These are phyloP conservation scores for Westerdykella ornata DNA, from an alignment of 2,329 filamentous ascomycete species.

Conservation along the genomic window DNA sequence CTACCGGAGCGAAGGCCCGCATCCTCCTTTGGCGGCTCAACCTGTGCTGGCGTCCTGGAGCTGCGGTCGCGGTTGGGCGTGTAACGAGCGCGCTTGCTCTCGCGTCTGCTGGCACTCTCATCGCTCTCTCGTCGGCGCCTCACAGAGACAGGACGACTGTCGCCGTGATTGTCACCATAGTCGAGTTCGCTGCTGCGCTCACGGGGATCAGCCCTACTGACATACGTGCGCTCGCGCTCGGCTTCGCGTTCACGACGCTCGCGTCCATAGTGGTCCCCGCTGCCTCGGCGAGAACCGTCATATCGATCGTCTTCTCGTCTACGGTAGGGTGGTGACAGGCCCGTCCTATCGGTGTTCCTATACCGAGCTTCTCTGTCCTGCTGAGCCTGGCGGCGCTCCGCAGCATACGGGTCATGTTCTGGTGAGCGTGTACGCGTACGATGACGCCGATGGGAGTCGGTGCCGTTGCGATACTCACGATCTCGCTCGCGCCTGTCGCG, in stretches of 20 bases:
- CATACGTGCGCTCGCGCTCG: conserved; percentile 81
- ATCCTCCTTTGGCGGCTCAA: conserved; percentile 45
- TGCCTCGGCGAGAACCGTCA: conserved; percentile 53
- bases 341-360: conserved; percentile 68
- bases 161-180: conserved; percentile 72
- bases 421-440: conserved; percentile 72
- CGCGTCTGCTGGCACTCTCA: conserved; percentile 39
- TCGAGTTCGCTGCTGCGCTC: conserved; percentile 75
- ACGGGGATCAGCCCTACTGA: conserved; percentile 67
- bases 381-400: conserved; percentile 86
- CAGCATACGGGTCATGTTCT: conserved; percentile 92
- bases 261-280: conserved; percentile 66
- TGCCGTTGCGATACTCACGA: conserved; percentile 37
- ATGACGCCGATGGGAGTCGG: conserved; percentile 37
- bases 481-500: conserved; percentile 41
- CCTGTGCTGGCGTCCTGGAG: conserved; percentile 50
- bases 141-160: conserved; percentile 49
- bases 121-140: conserved; percentile 72
- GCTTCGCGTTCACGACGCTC: conserved; percentile 84
- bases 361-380: conserved; percentile 92
- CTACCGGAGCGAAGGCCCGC: conserved; percentile 74
- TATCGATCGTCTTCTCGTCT: conserved; percentile 37
- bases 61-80: conserved; percentile 50
- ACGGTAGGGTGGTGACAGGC: conserved; percentile 47
- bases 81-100: conserved; percentile 46